Evolutionary conservation across 2,329 filamentous ascomycete species (phyloP).

Genomic region (Apiospora saccharicola): DNA sequence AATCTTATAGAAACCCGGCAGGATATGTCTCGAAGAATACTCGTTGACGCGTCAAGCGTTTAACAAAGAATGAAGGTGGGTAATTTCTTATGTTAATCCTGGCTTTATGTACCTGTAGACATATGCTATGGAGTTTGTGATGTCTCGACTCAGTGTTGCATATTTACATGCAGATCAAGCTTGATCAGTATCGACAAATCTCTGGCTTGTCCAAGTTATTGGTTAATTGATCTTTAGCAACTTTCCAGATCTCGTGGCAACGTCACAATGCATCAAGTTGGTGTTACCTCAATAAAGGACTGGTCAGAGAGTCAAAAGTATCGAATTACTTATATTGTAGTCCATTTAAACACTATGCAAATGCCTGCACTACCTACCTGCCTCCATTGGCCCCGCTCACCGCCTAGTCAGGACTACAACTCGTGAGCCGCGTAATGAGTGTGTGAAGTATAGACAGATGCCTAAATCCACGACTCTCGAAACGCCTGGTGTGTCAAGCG

Average conservation of each 20-base stretch:
- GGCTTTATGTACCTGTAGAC: not conserved
- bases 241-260: not conserved
- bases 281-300: not conserved
- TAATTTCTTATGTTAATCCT: too few species aligned
- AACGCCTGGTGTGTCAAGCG: not conserved
- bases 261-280: not conserved
- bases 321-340: not conserved
- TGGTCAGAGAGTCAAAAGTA: not conserved
- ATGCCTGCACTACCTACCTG: too few species aligned
- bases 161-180: not conserved
- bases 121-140: not conserved
- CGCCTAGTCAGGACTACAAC: too few species aligned
- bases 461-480: conserved; percentile 9
- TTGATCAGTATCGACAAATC: not conserved
- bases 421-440: not conserved
- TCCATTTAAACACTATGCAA: not conserved
- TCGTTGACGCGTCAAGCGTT: not conserved
- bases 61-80: too few species aligned
- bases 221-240: not conserved
- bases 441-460: not conserved
- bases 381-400: too few species aligned
- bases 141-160: not conserved
- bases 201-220: not conserved
- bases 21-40: not conserved
- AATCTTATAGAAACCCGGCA: not conserved